These are phyloP conservation scores for Paecilomyces formosus DNA, from an alignment of 2,329 filamentous ascomycete species.

Conservation along the genomic window DNA sequence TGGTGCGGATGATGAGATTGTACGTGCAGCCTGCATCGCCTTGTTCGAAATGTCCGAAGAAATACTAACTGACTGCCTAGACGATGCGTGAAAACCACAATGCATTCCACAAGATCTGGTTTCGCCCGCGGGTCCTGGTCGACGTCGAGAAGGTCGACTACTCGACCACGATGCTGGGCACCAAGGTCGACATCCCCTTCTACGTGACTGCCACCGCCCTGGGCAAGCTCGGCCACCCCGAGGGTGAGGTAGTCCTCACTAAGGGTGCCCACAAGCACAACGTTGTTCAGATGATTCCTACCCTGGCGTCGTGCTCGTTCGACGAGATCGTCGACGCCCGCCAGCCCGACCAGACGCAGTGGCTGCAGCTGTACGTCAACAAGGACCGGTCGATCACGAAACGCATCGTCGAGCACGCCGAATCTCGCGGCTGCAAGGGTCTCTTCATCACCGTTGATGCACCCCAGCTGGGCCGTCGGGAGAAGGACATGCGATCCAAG, in stretches of 20 bases:
- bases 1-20: conserved; percentile 83
- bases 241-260: conserved; percentile 89
- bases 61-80: conserved; percentile 37
- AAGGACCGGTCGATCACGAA: conserved; percentile 87
- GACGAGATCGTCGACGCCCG: conserved; percentile 91
- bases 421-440: conserved; percentile 83
- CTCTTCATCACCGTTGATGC: conserved; percentile 98
- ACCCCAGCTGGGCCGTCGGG: conserved; percentile 84
- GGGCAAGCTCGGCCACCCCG: conserved; percentile 86
- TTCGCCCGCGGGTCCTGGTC: conserved; percentile 79
- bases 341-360: conserved; percentile 75
- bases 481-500: conserved; percentile 97
- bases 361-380: conserved; percentile 97
- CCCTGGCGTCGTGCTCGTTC: conserved; percentile 90
- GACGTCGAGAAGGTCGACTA: conserved; percentile 84
- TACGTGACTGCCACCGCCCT: conserved; percentile 95
- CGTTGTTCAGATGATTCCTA: conserved; percentile 97
- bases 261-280: conserved; percentile 76
- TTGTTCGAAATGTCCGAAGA: background rate
- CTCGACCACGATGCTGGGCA: conserved; percentile 88
- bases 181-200: conserved; percentile 76
- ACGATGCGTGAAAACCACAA: conserved; percentile 92
- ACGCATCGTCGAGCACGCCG: conserved; percentile 84
- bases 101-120: conserved; percentile 97
- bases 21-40: conserved; percentile 25